Evolutionary conservation across 805 yeast species (phyloP).

Genomic region (Lipomyces kockii): DNA sequence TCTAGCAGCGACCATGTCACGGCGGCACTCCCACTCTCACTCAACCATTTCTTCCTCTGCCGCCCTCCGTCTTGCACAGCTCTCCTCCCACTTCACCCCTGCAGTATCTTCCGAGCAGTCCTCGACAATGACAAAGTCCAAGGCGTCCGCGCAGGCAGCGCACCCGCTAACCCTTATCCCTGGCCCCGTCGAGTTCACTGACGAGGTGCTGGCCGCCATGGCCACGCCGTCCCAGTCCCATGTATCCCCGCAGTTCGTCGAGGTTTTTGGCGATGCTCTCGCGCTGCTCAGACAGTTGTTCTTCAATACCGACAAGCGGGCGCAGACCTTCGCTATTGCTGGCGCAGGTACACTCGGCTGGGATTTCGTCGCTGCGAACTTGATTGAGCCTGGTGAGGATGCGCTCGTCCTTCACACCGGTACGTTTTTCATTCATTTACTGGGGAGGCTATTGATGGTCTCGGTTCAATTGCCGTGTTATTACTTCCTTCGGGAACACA

Average conservation of each 20-base stretch:
- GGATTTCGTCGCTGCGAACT: constrained; percentile 85
- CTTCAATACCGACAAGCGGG: constrained; percentile 59
- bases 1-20: not conserved
- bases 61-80: constrained; percentile 19
- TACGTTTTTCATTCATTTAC: constrained; percentile 45
- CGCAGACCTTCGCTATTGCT: constrained; percentile 80
- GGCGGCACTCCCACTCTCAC: not conserved
- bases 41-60: constrained; percentile 8
- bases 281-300: constrained; percentile 72
- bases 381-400: constrained; percentile 65
- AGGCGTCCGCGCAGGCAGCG: constrained; percentile 28
- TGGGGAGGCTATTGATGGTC: not conserved
- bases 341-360: constrained; percentile 97
- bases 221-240: constrained; percentile 86
- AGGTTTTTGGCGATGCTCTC: constrained; percentile 71
- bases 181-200: constrained; percentile 86
- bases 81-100: constrained; percentile 22
- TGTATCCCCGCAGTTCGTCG: constrained; percentile 81
- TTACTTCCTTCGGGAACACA: not conserved
- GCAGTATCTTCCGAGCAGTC: not conserved
- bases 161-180: constrained; percentile 62
- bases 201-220: constrained; percentile 77
- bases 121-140: not conserved
- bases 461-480: not conserved
- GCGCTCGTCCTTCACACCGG: constrained; percentile 89